These are phyloP conservation scores for Talaromyces albobiverticillius DNA, from an alignment of 2,329 filamentous ascomycete genomes.

Conservation along the genomic window DNA sequence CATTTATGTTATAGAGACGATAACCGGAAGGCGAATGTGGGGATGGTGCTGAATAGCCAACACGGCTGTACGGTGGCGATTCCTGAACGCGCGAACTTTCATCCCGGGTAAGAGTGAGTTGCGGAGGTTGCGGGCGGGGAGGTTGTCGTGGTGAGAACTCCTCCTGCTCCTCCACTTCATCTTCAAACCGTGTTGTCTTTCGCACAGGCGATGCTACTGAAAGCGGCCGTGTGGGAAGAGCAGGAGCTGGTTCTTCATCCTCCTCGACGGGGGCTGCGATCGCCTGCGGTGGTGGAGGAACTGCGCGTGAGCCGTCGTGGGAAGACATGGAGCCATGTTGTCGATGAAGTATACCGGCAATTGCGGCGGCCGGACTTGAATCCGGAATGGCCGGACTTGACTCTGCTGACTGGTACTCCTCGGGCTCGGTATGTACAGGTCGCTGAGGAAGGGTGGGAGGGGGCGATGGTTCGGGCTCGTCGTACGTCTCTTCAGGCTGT, in stretches of 20 bases:
- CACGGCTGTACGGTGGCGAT: conserved; percentile 57
- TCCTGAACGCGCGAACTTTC: conserved; percentile 41
- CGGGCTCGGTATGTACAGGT: conserved; percentile 22
- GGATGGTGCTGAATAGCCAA: conserved; percentile 42
- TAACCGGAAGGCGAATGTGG: conserved; percentile 71
- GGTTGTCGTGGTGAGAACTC: conserved; percentile 36
- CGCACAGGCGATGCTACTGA: conserved; percentile 59
- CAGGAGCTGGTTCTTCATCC: conserved; percentile 54
- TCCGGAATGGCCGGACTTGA: conserved; percentile 43
- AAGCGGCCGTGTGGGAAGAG: conserved; percentile 61
- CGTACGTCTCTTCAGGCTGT: conserved; percentile 32
- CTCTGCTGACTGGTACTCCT: conserved; percentile 18
- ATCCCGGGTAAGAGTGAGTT: conserved; percentile 41
- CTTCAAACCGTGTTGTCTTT: conserved; percentile 21
- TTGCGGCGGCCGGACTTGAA: conserved; percentile 53
- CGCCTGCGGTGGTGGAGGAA: conserved; percentile 35
- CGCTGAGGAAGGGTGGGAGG: conserved; percentile 13
- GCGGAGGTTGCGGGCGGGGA: conserved; percentile 52
- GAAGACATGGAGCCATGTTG: conserved; percentile 34
- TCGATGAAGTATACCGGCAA: conserved; percentile 49
- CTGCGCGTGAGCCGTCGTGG: conserved; percentile 26
- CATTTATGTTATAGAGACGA: conserved; percentile 94
- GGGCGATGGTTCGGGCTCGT: conserved; percentile 20
- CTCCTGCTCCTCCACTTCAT: neutral
- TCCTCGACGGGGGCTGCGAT: conserved; percentile 67